Base-by-base conservation (phyloP, 352 stramenopile species). In the Globisporangium cylindrosporum region DNA sequence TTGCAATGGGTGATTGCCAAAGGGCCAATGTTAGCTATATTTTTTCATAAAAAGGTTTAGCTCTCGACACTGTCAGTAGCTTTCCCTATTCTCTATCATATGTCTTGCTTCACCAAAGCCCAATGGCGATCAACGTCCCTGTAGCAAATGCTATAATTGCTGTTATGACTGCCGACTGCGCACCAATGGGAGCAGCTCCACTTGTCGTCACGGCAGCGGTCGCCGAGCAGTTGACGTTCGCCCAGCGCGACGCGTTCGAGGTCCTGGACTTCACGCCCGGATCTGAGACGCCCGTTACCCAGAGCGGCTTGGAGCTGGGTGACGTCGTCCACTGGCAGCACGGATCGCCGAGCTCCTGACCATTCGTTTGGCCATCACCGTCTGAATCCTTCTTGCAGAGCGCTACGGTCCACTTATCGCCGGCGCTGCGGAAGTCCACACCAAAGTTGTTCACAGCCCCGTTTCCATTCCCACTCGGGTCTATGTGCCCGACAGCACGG, bases 281-380 rank as follows among this genome's bases (percentile, higher is more conserved):
- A 12, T 43, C 36, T 2, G 36, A 43, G 10, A 46, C 38, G 38
- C 38, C 38, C 12, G 38, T 46, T 18, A 18, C 10, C 38, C 38
- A 46, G 38, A 46, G 38, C 12, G 12, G 12, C 38, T 46, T 46
- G 38, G 38, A 46, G 38, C 38, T 46, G 4, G 38, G 38, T 14
- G 38, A 46, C 12, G 38, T 46, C 10, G 38, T 46, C 38, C 72
- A 85, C 34, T 41, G 57, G 56, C 82, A 90, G 69, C 74, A 72
- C 22, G 81, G 82, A 60, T 90, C 82, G 12, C 81, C 82, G 14
- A 90, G 74, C 66, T 90, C 82, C 49, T 86, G 62, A 6, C 81
- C 81, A 58, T 90, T 90, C 25, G 76, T 88, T 32, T 74, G 65
- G 2, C 81, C 81, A 62, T 90, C 82, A n/a, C 73, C 70, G 36